A percentile compares a stretch with the other conserved stretches of the same genome.
These are phyloP conservation scores for Solanum clarkiae DNA, from an alignment of 257 asterid genomes.

Conservation along the genomic window DNA sequence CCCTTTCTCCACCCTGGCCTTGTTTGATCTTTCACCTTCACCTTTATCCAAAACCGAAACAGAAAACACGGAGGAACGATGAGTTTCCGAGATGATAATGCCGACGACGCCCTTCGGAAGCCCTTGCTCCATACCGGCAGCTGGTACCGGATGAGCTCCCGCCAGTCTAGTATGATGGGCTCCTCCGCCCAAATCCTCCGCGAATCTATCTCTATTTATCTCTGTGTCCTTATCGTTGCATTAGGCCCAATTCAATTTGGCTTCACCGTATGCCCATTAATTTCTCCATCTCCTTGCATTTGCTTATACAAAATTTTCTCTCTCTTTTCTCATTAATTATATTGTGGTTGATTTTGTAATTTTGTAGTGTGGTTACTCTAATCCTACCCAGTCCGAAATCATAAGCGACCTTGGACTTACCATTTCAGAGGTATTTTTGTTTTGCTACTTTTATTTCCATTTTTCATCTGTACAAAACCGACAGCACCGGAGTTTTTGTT, in stretches of 20 bases:
- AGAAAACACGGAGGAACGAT: conserved; percentile 4
- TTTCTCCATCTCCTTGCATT: neutral
- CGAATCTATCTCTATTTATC: conserved; percentile 63
- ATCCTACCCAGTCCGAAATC: conserved; percentile 68
- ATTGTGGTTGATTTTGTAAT: neutral
- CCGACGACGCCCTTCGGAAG: conserved; percentile 76
- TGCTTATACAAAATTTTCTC: neutral
- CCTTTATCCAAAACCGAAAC: neutral
- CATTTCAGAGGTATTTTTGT: conserved; percentile 46
- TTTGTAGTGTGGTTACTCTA: conserved; percentile 67
- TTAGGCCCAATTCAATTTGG: conserved; percentile 84
- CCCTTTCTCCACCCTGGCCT: neutral
- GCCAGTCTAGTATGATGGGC: conserved; percentile 50
- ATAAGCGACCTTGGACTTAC: conserved; percentile 53
- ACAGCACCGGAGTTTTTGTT: neutral
- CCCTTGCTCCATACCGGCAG: conserved; percentile 83
- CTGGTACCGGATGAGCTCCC: conserved; percentile 71
- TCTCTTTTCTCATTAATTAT: neutral
- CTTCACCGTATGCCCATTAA: conserved; percentile 29
- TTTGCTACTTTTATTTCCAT: neutral
- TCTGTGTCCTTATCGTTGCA: conserved; percentile 64
- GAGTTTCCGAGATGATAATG: conserved; percentile 22
- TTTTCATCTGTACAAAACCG: neutral
- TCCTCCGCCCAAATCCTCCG: conserved; percentile 43
- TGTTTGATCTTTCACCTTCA: neutral